Evolutionary conservation across 352 stramenopile species (phyloP), one percentile per base, ranked within the genome.

Genomic region (Pythium vanterpoolii): DNA sequence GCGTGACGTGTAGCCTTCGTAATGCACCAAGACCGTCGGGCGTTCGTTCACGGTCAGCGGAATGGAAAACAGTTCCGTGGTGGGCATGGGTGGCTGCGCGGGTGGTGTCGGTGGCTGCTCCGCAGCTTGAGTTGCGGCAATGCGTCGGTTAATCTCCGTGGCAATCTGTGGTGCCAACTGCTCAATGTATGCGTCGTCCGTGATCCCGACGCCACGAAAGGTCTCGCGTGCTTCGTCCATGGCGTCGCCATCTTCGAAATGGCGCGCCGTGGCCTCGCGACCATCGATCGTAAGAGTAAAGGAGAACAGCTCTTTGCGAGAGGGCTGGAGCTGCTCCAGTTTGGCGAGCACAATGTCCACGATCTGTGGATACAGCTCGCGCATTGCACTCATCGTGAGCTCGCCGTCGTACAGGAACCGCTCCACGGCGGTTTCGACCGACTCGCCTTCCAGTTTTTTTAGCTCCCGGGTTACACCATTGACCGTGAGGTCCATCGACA

Each of bases 21-120:
- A 75, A 56, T 93, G 81, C 8, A 86, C 70, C 28, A 93, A 72
- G 33, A 90, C 55, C 0, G 61, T 62, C 0, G 73, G 47, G 16
- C 73, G 69, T 26, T 80, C 65, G 48, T 81, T 78, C 30, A 91
- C 34, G 24, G 72, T 89, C 26, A 93, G 34, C 13, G 79, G 76
- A 30, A 91, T 71, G 14, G 81, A 88, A 38, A 91, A 91, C 34
- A 89, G 53, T 46, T 93, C 83, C 40, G 69, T 60, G 13, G 57
- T 56, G 30, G 60, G 40, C 52, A 46, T 3, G 43, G 52, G 18
- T 52, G 52, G 11, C 26, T 28, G 11, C 3, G 24, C 40, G 28
- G n/a, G 21, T 24, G 33, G 8, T 46, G 40, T 6, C 10, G 34
- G 34, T 33, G 57, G 45, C 27, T 40, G 47, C 34, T 60, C 34